These are phyloP conservation scores for Brettanomyces nanus DNA, from an alignment of 805 yeast species.

Conservation along the genomic window DNA sequence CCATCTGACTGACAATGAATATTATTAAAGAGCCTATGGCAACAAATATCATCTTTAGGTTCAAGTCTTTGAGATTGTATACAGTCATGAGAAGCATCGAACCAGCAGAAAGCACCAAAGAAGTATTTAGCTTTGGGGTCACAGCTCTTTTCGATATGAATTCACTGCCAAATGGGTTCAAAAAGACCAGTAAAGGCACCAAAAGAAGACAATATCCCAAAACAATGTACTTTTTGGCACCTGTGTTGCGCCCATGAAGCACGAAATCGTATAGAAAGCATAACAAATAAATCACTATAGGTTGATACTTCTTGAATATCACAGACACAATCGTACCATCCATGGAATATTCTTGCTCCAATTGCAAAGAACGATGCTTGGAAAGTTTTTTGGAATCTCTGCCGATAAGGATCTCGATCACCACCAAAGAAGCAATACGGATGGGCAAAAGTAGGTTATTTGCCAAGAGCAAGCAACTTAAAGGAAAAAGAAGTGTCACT, in stretches of 20 bases:
- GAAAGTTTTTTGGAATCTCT: constrained; percentile 4
- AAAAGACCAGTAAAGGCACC: constrained; percentile 15
- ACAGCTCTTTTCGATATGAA: neutral
- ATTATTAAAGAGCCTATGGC: constrained; percentile 24
- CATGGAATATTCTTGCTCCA: constrained; percentile 14
- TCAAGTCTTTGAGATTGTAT: constrained; percentile 12
- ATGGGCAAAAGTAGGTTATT: constrained; percentile 20
- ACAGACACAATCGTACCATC: constrained; percentile 5
- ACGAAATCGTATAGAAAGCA: constrained; percentile 6
- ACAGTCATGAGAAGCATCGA: constrained; percentile 6
- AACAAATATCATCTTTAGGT: constrained; percentile 23
- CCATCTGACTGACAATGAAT: constrained; percentile 23
- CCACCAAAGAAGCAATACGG: constrained; percentile 18
- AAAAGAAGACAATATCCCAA: constrained; percentile 15
- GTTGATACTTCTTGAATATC: constrained; percentile 12
- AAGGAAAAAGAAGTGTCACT: constrained; percentile 9
- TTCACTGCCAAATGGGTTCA: constrained; percentile 9
- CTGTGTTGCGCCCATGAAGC: neutral
- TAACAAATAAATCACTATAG: constrained; percentile 9
- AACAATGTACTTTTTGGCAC: neutral
- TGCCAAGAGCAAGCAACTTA: constrained; percentile 15
- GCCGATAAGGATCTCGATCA: constrained; percentile 14
- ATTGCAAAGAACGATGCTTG: constrained; percentile 12
- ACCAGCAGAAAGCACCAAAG: constrained; percentile 7
- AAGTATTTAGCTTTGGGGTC: constrained; percentile 9